These are phyloP conservation scores for Paraleonurus japonicus DNA, from an alignment of 257 asterid genomes.

Conservation along the genomic window DNA sequence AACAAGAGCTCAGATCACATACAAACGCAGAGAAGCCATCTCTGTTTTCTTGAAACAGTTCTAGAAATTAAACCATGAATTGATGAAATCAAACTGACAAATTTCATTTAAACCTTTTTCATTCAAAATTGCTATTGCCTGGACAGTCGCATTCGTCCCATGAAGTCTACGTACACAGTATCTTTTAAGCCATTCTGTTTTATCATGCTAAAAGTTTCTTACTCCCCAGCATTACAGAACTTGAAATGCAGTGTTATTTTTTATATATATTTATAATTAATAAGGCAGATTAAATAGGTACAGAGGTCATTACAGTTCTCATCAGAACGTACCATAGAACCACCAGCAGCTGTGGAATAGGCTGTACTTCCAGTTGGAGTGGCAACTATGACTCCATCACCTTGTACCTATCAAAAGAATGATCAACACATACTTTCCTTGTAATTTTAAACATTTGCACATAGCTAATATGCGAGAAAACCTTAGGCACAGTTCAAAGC, in stretches of 20 bases:
- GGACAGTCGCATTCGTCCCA: background rate
- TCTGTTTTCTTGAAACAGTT: background rate
- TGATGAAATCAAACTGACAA: constrained; percentile 4
- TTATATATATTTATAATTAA: background rate
- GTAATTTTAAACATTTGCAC: background rate
- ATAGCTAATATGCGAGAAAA: constrained; percentile 3
- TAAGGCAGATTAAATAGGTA: constrained; percentile 2
- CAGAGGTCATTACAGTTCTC: background rate
- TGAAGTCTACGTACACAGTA: background rate
- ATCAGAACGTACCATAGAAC: constrained; percentile 79
- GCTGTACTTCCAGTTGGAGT: constrained; percentile 99
- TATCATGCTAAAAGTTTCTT: constrained; percentile 18
- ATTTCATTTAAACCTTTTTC: background rate
- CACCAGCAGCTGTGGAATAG: constrained; percentile 98
- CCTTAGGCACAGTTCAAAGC: background rate
- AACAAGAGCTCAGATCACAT: background rate
- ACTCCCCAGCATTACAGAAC: background rate
- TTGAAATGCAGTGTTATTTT: background rate
- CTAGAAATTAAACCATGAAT: background rate
- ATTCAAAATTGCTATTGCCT: background rate
- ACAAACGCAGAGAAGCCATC: background rate
- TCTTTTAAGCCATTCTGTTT: background rate
- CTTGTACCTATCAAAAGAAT: constrained; percentile 75
- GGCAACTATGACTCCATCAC: constrained; percentile 98
- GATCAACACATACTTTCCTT: constrained; percentile 8